Base-by-base conservation (phyloP, 2,329 filamentous ascomycete genomes). In the Zymoseptoria crescenta region DNA sequence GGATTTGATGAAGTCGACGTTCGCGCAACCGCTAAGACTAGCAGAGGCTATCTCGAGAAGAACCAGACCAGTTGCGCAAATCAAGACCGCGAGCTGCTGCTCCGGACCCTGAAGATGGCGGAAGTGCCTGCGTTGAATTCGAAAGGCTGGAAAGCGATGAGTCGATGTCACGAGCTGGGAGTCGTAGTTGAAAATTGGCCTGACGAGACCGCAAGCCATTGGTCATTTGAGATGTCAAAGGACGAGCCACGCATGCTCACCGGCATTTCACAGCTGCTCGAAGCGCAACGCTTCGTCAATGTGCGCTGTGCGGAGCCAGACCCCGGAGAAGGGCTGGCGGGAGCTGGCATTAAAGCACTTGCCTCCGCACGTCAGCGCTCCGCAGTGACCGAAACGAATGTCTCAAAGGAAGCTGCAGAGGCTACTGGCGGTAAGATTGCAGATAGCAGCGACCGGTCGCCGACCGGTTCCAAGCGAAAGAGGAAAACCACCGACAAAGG, bases 91-190 rank as follows among this genome's bases (percentile, higher is more conserved):
- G 62, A 67, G 0, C 73, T 87, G 2, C 77, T 96, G 1, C 71
- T 73, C 1, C 76, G 87, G 54, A 89, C 88, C 3, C 84, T 95
- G n/a, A 67, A 73, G 0, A 80, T 87, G 55, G 87, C 89, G 1
- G 79, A 83, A 49, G 66, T 77, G 3, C 51, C 51, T 19, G 85
- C 88, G 0, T 69, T 85, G 0, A 64, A 69, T 0, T 92, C 87
- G 60, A 66, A 74, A 6, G 80, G 87, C 28, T 92, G 90, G 79
- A 77, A 77, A 24, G 78, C 84, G 0, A 85, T 91, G 67, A 88
- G 87, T 59, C 74, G 77, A 27, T 85, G 84, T 21, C 89, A 93
- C 65, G 89, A 96, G 69, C 80, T 96, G 59, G 91, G 91, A 0
- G 73, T 96, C 9, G 88, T 86, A 59, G 74, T 96, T 2, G 70